phyloP scores from a whole-genome alignment of 1,284 basidiomycete genomes.

The Porodaedalea pini region DNA sequence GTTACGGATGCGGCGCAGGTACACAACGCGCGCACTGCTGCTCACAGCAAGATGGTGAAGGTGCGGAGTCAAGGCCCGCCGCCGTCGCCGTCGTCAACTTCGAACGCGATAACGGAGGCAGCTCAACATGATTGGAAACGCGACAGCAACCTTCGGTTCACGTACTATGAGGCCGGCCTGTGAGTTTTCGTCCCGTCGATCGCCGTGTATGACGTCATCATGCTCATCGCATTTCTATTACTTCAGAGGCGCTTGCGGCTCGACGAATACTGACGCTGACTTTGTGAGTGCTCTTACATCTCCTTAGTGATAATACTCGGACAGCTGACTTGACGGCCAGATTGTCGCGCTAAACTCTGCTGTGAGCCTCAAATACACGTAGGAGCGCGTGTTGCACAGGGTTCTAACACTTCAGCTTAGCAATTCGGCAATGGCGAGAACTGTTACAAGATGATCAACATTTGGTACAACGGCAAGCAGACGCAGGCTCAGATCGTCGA shows the following conservation, averaged over 20 bases:
- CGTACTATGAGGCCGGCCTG: constrained; percentile 32
- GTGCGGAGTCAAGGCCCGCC: constrained; percentile 29
- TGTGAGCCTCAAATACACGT: constrained; percentile 29
- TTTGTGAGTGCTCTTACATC: constrained; percentile 30
- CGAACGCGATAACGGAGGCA: constrained; percentile 9
- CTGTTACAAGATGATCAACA: constrained; percentile 54
- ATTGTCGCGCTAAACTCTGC: constrained; percentile 42
- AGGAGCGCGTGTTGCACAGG: constrained; percentile 7
- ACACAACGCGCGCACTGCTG: background rate
- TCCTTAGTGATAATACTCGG: background rate
- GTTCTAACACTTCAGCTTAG: constrained; percentile 22
- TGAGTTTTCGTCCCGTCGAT: constrained; percentile 21
- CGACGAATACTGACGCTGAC: constrained; percentile 29
- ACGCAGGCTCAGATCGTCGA: constrained; percentile 53
- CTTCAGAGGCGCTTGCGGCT: constrained; percentile 37
- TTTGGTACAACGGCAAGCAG: constrained; percentile 51
- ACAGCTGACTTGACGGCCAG: constrained; percentile 26
- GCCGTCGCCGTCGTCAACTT: constrained; percentile 39
- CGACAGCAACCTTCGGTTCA: constrained; percentile 24
- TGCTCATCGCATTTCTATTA: background rate
- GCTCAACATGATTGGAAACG: constrained; percentile 30
- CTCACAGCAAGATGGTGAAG: constrained; percentile 11
- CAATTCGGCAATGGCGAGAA: constrained; percentile 40
- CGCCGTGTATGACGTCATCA: background rate
- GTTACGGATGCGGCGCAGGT: background rate